A percentile compares a stretch with the other conserved stretches of the same genome.
Evolutionary conservation across 352 stramenopile genomes (phyloP).

Genomic region (Pythium aristosporum): DNA sequence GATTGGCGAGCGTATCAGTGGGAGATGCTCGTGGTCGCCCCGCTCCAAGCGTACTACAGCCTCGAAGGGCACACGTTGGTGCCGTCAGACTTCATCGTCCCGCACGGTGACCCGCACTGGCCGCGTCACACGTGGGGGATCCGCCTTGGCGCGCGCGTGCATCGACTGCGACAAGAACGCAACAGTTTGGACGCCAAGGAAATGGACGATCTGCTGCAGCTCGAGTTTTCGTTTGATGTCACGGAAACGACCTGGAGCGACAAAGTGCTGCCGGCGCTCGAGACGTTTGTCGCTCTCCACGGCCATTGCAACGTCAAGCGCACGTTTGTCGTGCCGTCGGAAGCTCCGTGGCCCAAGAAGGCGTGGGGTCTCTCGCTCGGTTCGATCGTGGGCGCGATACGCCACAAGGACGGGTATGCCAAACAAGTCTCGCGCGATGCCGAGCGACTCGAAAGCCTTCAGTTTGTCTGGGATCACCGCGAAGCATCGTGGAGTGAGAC

Average conservation of each 20-base stretch:
- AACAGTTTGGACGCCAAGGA: slow-evolving; percentile 14
- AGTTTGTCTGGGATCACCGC: slow-evolving; percentile 30
- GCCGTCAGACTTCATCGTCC: slow-evolving; percentile 39
- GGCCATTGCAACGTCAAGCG: slow-evolving; percentile 23
- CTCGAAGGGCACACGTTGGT: slow-evolving; percentile 38
- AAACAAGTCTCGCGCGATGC: slow-evolving; percentile 24
- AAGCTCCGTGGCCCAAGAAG: slow-evolving; percentile 23
- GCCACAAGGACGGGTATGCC: slow-evolving; percentile 16
- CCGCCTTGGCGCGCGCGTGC: slow-evolving; percentile 35
- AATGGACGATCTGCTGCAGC: slow-evolving; percentile 15
- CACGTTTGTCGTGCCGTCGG: slow-evolving; percentile 23
- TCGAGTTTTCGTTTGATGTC: slow-evolving; percentile 32
- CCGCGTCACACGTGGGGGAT: slow-evolving; percentile 36
- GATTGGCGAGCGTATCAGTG: slow-evolving; percentile 26
- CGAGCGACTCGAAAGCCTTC: slow-evolving; percentile 16
- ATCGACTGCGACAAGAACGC: slow-evolving; percentile 14
- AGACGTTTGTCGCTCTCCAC: slow-evolving; percentile 12
- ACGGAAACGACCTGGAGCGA: slow-evolving; percentile 23
- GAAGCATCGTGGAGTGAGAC: slow-evolving; percentile 23
- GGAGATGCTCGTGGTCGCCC: slow-evolving; percentile 12
- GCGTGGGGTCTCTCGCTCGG: slow-evolving; percentile 27
- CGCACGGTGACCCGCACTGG: slow-evolving; percentile 30
- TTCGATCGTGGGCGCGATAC: slow-evolving; percentile 15
- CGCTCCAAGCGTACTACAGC: slow-evolving; percentile 32
- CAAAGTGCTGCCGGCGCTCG: slow-evolving; percentile 22